Percentiles rank a stretch among this genome's conserved stretches.
Evolutionary conservation across 139 green algal genomes (phyloP).

Genomic region (Coelastrella sp.): DNA sequence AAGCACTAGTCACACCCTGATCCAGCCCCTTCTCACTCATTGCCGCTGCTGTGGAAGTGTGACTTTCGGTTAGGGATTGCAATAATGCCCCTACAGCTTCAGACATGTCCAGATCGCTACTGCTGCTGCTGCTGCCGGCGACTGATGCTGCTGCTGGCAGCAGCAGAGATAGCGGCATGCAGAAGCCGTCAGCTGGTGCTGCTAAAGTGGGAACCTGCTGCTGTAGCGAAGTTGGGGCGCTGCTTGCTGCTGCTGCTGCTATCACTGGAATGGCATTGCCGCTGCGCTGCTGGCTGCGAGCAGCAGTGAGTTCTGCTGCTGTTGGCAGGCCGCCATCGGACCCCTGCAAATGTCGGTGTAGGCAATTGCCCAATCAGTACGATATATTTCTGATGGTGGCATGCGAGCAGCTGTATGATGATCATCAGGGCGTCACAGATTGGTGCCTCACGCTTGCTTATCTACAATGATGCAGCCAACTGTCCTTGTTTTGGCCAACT

Average conservation of each 20-base stretch:
- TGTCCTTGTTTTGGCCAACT: not conserved
- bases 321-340: conserved; percentile 39
- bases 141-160: conserved; percentile 24
- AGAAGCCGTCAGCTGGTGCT: conserved; percentile 52
- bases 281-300: conserved; percentile 69
- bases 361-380: not conserved
- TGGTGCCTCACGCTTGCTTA: no score
- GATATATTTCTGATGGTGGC: no score
- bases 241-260: conserved; percentile 23
- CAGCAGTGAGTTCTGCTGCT: conserved; percentile 43
- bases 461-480: not conserved
- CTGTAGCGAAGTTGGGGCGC: not conserved
- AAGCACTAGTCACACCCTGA: not conserved
- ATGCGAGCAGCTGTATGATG: not conserved
- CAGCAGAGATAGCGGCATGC: conserved; percentile 42
- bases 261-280: conserved; percentile 77
- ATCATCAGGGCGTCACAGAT: not conserved
- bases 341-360: conserved; percentile 15
- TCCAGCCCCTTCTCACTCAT: not conserved
- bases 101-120: not conserved
- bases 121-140: not conserved
- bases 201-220: conserved; percentile 60
- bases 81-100: conserved; percentile 17
- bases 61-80: conserved; percentile 12
- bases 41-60: not conserved